Evolutionary conservation across 2,329 filamentous ascomycete species (phyloP).

Genomic region (Stachybotrys elegans): DNA sequence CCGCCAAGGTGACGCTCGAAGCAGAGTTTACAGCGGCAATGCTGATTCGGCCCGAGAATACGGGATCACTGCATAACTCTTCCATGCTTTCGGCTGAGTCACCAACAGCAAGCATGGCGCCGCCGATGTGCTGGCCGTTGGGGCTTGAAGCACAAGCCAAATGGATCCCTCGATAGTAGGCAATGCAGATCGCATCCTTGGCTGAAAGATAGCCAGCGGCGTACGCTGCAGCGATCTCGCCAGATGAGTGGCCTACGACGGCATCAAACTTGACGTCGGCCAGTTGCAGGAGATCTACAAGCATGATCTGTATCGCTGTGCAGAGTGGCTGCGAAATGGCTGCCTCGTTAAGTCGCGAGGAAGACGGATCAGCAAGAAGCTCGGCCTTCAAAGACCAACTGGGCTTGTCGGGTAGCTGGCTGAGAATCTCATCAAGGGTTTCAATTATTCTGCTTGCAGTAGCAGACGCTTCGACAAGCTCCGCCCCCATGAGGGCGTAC

Average conservation of each 20-base stretch:
- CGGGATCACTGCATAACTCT: not conserved
- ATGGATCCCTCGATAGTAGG: slow-evolving; percentile 11
- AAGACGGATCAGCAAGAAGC: slow-evolving; percentile 8
- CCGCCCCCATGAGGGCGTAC: slow-evolving; percentile 25
- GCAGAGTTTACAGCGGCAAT: slow-evolving; percentile 20
- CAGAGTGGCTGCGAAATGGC: slow-evolving; percentile 26
- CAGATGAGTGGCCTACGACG: slow-evolving; percentile 44
- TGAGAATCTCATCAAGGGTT: too few species aligned
- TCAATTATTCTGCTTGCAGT: too few species aligned
- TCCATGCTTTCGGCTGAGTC: slow-evolving; percentile 11
- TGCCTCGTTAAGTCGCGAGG: slow-evolving; percentile 15
- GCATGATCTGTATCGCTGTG: slow-evolving; percentile 21
- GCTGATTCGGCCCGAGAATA: slow-evolving; percentile 12
- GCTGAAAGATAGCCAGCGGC: slow-evolving; percentile 35
- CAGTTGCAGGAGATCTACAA: slow-evolving; percentile 19
- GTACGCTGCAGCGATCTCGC: slow-evolving; percentile 47
- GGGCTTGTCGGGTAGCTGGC: too few species aligned
- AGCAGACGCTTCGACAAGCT: slow-evolving; percentile 14
- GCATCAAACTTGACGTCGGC: slow-evolving; percentile 28
- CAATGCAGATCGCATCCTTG: slow-evolving; percentile 18
- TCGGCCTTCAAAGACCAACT: slow-evolving; percentile 20
- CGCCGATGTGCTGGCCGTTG: not conserved
- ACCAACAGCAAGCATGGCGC: slow-evolving; percentile 16
- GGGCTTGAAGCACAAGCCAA: not conserved
- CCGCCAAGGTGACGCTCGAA: slow-evolving; percentile 21